Evolutionary conservation across 2,329 filamentous ascomycete genomes (phyloP), one percentile per base, ranked within the genome.

Genomic region (Penicillium occitanis): DNA sequence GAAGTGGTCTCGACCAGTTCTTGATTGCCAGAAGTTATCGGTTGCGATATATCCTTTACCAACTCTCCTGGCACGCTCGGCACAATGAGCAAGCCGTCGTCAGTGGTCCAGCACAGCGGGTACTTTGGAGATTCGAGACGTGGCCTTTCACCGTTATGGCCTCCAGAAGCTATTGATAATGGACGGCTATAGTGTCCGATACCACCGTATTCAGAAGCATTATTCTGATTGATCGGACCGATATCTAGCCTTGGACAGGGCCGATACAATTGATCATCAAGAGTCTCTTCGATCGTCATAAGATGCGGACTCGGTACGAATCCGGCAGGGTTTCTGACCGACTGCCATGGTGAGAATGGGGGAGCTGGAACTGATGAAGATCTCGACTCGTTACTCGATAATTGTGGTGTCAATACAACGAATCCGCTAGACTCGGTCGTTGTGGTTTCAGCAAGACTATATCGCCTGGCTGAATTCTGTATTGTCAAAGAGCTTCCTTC

Each of bases 31-130:
- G 7, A 33, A 25, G 42, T 19, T 25, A 8, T 42, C 55, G 6
- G 22, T 8, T 60, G 28, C 14, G n/a, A 13, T 28, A 7, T 33
- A 4, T 60, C 53, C 13, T 25, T 35, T n/a, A 55, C 44, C 22
- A 58, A n/a, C 25, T 46, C 51, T 48, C 53, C 46, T 5, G 65
- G 65, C 17, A 66, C 44, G 42, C 65, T 66, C n/a, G 65, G 65
- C 5, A 66, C 65, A 59, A 66, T 66, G 25, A 66, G 65, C 19
- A 66, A 53, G 7, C 61, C 65, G 19, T 66, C 65, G 30, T 53
- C 53, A 28, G 50, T 61, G 17, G 40, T 33, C 33, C 65, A 48
- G 33, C 65, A 66, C 40, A 61, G 61, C 35, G 65, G 65, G 40
- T 66, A 66, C 35, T 53, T 63, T 46, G 30, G 46, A 58, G 33